Evolutionary conservation across 352 stramenopile genomes (phyloP).

Genomic region (Phytopythium helicoides): DNA sequence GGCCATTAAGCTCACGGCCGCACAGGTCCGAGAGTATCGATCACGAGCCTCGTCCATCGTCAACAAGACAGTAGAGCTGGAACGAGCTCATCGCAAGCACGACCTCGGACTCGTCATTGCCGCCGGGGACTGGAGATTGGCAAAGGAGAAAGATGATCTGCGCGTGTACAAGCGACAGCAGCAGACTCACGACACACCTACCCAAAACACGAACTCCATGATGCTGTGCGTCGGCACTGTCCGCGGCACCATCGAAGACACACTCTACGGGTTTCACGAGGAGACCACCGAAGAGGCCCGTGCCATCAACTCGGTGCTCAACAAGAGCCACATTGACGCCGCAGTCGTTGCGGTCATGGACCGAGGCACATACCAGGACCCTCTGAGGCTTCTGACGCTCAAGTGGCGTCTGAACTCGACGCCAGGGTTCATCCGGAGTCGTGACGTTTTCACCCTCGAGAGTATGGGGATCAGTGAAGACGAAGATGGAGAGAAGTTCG

Average conservation of each 20-base stretch:
- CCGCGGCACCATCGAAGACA: slow-evolving; percentile 39
- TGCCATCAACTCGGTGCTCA: slow-evolving; percentile 25
- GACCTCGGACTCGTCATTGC: slow-evolving; percentile 1
- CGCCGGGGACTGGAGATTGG: slow-evolving; percentile 27
- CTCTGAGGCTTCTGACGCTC: slow-evolving; percentile 47
- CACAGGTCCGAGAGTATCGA: not conserved
- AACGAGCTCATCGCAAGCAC: slow-evolving; percentile 1
- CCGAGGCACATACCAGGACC: slow-evolving; percentile 27
- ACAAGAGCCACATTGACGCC: slow-evolving; percentile 38
- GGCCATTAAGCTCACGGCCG: not conserved
- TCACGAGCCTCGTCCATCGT: not conserved
- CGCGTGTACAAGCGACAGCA: slow-evolving; percentile 34
- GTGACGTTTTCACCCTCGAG: slow-evolving; percentile 50
- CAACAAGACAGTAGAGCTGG: slow-evolving; percentile 4
- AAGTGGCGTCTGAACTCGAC: slow-evolving; percentile 42
- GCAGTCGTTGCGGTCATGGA: slow-evolving; percentile 47
- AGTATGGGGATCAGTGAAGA: slow-evolving; percentile 42
- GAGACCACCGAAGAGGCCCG: slow-evolving; percentile 56
- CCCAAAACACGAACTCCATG: slow-evolving; percentile 17
- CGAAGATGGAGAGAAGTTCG: slow-evolving; percentile 30
- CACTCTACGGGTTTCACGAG: slow-evolving; percentile 47
- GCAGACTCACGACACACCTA: slow-evolving; percentile 1
- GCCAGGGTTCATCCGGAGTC: slow-evolving; percentile 34
- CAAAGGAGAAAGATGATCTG: slow-evolving; percentile 32
- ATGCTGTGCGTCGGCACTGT: slow-evolving; percentile 44